These are phyloP conservation scores for Vitellaria paradoxa DNA, from an alignment of 179 eudicot genomes.

Conservation along the genomic window DNA sequence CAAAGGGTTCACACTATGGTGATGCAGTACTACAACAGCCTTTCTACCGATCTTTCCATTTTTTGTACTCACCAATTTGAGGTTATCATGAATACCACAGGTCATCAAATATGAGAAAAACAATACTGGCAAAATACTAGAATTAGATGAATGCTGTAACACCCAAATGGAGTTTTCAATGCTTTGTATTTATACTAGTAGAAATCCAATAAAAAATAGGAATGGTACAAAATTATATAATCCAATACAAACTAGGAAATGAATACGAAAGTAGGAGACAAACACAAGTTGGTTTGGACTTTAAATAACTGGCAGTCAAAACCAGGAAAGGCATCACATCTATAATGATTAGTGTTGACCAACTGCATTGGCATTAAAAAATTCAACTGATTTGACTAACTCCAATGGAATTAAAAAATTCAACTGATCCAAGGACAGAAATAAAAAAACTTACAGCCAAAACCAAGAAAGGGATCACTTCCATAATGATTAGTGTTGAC, in stretches of 20 bases:
- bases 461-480: conserved; percentile 99
- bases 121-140: neutral
- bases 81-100: neutral
- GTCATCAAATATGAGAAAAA: neutral
- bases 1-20: neutral
- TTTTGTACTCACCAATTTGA: neutral
- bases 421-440: conserved; percentile 73
- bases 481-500: conserved; percentile 98
- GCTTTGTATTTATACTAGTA: too few species aligned
- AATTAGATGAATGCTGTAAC: too few species aligned
- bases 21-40: neutral
- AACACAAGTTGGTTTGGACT: too few species aligned
- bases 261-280: too few species aligned
- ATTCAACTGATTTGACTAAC: conserved; percentile 63
- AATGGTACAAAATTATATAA: too few species aligned
- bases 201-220: too few species aligned
- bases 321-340: conserved; percentile 85
- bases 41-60: neutral
- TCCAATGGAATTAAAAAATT: conserved; percentile 71
- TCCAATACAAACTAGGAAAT: too few species aligned
- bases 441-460: conserved; percentile 75
- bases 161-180: too few species aligned
- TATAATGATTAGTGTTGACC: conserved; percentile 70
- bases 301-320: conserved; percentile 65
- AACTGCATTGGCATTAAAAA: conserved; percentile 64